These are phyloP conservation scores for Diaporthe amygdali DNA, from an alignment of 2,329 filamentous ascomycete genomes.

Conservation along the genomic window DNA sequence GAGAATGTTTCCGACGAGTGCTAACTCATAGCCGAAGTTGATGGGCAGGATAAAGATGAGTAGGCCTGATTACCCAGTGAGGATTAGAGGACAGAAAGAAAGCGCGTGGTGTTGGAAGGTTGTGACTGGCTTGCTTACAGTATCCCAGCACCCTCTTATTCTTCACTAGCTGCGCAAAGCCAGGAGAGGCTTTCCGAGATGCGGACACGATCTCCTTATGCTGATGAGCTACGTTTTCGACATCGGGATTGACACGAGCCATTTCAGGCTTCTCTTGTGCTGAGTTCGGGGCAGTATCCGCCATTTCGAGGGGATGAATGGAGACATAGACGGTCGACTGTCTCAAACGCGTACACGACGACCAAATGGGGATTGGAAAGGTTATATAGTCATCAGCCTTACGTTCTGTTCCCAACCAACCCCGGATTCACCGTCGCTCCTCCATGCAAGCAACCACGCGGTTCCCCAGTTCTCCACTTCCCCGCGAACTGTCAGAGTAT, in stretches of 20 bases:
- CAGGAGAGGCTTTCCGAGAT: not conserved
- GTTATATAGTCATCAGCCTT: not conserved
- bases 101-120: not conserved
- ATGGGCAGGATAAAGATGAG: constrained; percentile 36
- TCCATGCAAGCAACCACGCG: too few relatives aligned
- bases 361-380: not conserved
- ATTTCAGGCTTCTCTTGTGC: not conserved
- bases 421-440: not conserved
- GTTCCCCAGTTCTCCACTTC: not conserved
- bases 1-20: constrained; percentile 36
- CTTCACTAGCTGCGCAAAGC: not conserved
- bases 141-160: not conserved
- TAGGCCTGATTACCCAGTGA: constrained; percentile 29
- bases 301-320: not conserved
- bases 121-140: not conserved
- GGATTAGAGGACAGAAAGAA: not conserved
- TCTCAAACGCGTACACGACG: too few relatives aligned
- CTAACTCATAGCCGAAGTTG: constrained; percentile 38
- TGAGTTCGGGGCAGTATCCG: not conserved
- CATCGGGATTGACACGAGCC: not conserved
- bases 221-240: not conserved
- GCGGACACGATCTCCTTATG: not conserved
- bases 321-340: too few relatives aligned
- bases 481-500: not conserved
- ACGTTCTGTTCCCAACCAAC: not conserved